Conservation (phyloP, 805 yeast genomes). For the Candida krabiensis region DNA sequence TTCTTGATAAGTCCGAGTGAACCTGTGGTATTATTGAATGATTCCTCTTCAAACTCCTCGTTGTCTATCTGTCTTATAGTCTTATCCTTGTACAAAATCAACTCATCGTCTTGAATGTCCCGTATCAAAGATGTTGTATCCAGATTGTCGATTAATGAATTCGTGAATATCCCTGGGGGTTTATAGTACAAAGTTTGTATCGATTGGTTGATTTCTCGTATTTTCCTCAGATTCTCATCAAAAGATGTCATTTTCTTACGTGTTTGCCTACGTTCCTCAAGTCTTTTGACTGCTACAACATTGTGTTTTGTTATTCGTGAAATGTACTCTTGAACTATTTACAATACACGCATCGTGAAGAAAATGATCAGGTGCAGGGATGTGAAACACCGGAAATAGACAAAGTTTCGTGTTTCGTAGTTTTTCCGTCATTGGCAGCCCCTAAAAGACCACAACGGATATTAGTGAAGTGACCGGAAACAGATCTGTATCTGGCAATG, state of each 20-base stretch:
- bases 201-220: constrained; percentile 20
- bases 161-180: constrained; percentile 24
- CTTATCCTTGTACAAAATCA: constrained; percentile 18
- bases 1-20: constrained; percentile 2
- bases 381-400: too few relatives aligned
- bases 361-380: too few relatives aligned
- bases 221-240: constrained; percentile 14
- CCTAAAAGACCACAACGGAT: too few relatives aligned
- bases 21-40: background rate
- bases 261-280: too few relatives aligned
- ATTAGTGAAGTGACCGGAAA: too few relatives aligned
- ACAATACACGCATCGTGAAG: too few relatives aligned
- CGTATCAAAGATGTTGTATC: constrained; percentile 22
- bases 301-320: too few relatives aligned
- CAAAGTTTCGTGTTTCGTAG: too few relatives aligned
- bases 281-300: too few relatives aligned
- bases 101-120: constrained; percentile 24
- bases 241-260: constrained; percentile 14
- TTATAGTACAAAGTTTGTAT: constrained; percentile 21
- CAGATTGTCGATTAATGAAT: constrained; percentile 20
- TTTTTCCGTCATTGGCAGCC: too few relatives aligned
- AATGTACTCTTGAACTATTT: too few relatives aligned
- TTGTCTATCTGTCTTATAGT: constrained; percentile 23
- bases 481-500: too few relatives aligned
- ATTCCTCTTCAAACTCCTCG: constrained; percentile 13